A percentile compares a stretch with the other conserved stretches of the same genome.
phyloP scores from a whole-genome alignment of 768 basidiomycete species.

The Pleurotus eryngii region DNA sequence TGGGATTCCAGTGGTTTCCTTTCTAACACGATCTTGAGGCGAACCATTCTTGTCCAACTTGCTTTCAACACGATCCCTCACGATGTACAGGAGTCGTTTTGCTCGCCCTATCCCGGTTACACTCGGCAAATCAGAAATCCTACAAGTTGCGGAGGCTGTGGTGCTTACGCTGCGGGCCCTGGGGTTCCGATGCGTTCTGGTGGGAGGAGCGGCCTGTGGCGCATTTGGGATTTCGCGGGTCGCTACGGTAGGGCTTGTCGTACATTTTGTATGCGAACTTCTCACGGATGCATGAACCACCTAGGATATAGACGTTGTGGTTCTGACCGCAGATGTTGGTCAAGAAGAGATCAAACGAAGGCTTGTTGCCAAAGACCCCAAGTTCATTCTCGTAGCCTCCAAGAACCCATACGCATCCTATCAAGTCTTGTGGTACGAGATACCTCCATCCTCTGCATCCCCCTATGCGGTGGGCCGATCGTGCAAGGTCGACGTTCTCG shows the following conservation, averaged over 20 bases:
- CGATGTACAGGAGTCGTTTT: not conserved
- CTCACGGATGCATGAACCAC: not conserved
- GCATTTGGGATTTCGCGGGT: not conserved
- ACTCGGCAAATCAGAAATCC: not conserved
- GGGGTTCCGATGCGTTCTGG: not conserved
- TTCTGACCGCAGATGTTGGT: conserved; percentile 20
- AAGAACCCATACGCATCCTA: conserved; percentile 28
- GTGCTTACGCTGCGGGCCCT: not conserved
- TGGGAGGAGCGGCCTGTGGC: not conserved
- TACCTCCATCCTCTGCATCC: not conserved
- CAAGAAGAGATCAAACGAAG: conserved; percentile 27
- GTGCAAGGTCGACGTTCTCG: conserved; percentile 15
- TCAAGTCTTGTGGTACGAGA: conserved; percentile 17
- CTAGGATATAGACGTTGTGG: conserved; percentile 36
- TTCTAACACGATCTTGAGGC: too few relatives aligned
- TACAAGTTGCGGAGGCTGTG: not conserved
- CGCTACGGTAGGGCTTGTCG: not conserved
- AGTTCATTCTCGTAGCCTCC: conserved; percentile 27
- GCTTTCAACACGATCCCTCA: not conserved
- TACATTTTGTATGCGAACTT: not conserved
- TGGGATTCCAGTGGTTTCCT: too few relatives aligned
- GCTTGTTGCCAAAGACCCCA: conserved; percentile 21
- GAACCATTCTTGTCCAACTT: not conserved
- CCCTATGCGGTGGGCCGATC: not conserved
- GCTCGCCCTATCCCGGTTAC: not conserved